Base-by-base conservation (phyloP, 1,284 basidiomycete genomes). In the Trichosporon ovoides region DNA sequence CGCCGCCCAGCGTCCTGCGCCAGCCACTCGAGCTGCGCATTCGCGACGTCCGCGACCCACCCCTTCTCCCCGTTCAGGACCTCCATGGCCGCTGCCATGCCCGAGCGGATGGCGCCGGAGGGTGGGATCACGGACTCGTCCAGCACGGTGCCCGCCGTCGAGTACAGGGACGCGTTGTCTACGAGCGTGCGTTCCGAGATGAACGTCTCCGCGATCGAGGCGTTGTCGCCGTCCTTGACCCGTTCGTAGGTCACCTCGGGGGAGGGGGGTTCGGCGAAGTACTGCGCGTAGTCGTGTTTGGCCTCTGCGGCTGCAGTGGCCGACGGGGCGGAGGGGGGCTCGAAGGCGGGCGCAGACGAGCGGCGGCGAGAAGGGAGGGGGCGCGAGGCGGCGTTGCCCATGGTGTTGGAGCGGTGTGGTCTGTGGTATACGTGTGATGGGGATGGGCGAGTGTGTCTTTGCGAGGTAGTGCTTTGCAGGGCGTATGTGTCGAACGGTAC, bases 1-100 rank as follows among this genome's bases (percentile, higher is more conserved):
- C 55, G 38, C 7, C 55, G 55, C 3, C 37, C 49, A 9, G 43
- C 55, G 11, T 56, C 55, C 3, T 49, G 49, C 9, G 49, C 55
- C 3, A 56, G 55, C 55, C 55, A 56, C 49, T 56, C 55, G 49
- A 56, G 55, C 49, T 56, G 55, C 28, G 49, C 49, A 13, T 40
- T 49, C 28, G 55, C 55, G 10, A 52, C 55, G 18, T 50, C 36
- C 10, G 38, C 28, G 16, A 35, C 14, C 55, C 55, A 56, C 36
- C 55, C 55, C 33, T 56, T 56, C 37, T 56, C 40, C 3, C 35
- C 43, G 54, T 56, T 56, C 36, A 56, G 54, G n/a, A 24, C 54
- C 16, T 24, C 36, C 54, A 56, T 56, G 10, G 54, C 54, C 22
- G 10, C 11, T 5, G 40, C 40, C 40, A 46, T 46, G 22, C 40